A percentile compares a stretch with the other conserved stretches of the same genome.
These are phyloP conservation scores for Phytopythium montanum DNA, from an alignment of 352 stramenopile species.

Conservation along the genomic window DNA sequence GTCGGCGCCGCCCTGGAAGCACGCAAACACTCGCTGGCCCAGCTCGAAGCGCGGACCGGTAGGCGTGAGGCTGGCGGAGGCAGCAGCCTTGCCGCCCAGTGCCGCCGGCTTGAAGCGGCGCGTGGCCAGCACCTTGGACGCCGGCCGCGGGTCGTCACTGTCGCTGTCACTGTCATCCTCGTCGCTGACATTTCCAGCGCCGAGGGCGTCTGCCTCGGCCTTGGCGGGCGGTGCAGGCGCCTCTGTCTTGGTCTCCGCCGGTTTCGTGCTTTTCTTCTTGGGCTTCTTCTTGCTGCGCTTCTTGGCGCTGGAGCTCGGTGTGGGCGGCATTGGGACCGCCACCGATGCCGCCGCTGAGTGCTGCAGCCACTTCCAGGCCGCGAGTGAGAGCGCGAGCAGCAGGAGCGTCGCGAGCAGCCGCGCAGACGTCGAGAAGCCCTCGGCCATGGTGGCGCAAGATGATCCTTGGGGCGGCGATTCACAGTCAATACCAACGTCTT, in stretches of 20 bases:
- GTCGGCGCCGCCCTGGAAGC: conserved; percentile 44
- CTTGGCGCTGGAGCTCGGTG: conserved; percentile 16
- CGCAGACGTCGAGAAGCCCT: conserved; percentile 8
- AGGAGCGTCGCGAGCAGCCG: conserved; percentile 42
- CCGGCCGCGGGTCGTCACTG: conserved; percentile 51
- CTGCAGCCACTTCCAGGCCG: conserved; percentile 37
- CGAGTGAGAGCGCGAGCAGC: conserved; percentile 31
- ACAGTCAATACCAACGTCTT: no score
- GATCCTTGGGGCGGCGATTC: no score
- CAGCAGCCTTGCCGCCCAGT: conserved; percentile 44
- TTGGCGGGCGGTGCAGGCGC: background rate
- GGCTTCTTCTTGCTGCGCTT: conserved; percentile 48
- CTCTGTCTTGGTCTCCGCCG: background rate
- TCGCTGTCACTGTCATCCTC: conserved; percentile 36
- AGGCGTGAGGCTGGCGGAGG: conserved; percentile 12
- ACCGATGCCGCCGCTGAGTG: background rate
- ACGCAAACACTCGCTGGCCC: conserved; percentile 50
- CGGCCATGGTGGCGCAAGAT: background rate
- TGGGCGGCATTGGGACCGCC: background rate
- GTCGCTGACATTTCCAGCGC: conserved; percentile 18
- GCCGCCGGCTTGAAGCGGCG: conserved; percentile 61
- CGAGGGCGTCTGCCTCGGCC: background rate
- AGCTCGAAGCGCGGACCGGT: conserved; percentile 25
- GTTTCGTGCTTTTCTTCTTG: conserved; percentile 24
- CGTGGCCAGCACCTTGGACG: conserved; percentile 54